Evolutionary conservation across 192 early-diverging fungal species (phyloP).

Genomic region (Funneliformis geosporum): DNA sequence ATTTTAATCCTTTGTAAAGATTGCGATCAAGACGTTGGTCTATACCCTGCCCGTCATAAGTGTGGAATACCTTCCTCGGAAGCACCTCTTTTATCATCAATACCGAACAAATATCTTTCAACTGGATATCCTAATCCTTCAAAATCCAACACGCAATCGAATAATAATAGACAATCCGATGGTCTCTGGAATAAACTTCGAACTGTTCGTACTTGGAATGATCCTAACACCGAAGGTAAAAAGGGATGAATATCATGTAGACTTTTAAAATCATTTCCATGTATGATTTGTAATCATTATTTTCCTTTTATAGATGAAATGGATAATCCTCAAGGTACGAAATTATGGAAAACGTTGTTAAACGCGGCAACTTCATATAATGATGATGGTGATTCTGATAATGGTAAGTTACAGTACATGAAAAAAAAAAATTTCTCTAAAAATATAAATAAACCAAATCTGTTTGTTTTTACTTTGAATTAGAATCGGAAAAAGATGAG

Average conservation of each 20-base stretch:
- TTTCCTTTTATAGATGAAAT: background rate
- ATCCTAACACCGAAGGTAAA: background rate
- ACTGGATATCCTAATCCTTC: background rate
- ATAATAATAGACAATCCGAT: background rate
- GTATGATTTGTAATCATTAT: background rate
- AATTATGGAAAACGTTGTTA: constrained; percentile 28
- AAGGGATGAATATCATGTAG: background rate
- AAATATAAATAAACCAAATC: background rate
- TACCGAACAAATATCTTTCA: constrained; percentile 35
- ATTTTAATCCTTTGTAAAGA: constrained; percentile 62
- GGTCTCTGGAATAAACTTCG: constrained; percentile 25
- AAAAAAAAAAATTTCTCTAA: background rate
- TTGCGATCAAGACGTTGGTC: constrained; percentile 61
- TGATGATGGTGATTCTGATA: constrained; percentile 7
- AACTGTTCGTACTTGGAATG: constrained; percentile 21
- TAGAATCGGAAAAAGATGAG: constrained; percentile 61
- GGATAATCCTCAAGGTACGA: background rate
- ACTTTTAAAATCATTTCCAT: background rate
- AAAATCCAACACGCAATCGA: background rate
- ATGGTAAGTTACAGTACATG: constrained; percentile 10
- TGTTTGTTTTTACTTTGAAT: background rate
- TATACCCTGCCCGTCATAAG: constrained; percentile 59
- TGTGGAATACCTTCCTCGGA: constrained; percentile 39
- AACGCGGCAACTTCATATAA: constrained; percentile 10
- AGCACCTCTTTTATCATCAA: constrained; percentile 39